Evolutionary conservation across 2,329 filamentous ascomycete species (phyloP), one percentile per base, ranked within the genome.

Genomic region (Verticillium klebahnii): DNA sequence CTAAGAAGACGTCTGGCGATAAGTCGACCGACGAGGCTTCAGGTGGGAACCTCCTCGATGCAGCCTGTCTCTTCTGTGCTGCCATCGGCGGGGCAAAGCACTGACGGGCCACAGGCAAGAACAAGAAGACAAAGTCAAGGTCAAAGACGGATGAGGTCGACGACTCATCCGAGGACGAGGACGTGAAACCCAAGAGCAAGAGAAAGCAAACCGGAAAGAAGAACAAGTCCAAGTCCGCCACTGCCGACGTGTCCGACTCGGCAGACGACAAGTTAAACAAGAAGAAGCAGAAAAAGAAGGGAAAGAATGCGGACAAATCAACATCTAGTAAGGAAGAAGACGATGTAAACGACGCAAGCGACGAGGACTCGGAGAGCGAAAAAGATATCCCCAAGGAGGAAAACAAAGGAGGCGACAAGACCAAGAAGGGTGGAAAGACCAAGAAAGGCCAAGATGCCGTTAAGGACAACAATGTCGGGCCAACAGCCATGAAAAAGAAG

Each of bases 81-180:
- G n/a, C 19, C 19, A 23, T 11, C 23, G 3, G 8, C 2, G 19
- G 19, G 23, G 19, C n/a, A 4, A 25, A 11, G 19, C 12, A 25
- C 45, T 52, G 19, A 52, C 19, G 23, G 9, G 3, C 23, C 5
- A 19, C 19, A 52, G 45, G 9, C 45, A 52, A 23, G 45, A 52
- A 23, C 7, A 55, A 67, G 62, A 61, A 69, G 65, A 56, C 63
- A 70, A 68, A 72, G 62, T 66, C 71, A 60, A 62, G 40, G 6
- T 15, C 57, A 23, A 60, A 62, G 19, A 61, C 60, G 19, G 63
- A 60, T 15, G 63, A 61, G 19, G 59, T 56, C 1, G 60, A 62
- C 15, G 55, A 50, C 15, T 58, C 57, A 2, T 58, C 39, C 25
- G 37, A n/a, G 9, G 25, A 29, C 23, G 50, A 56, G 54, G 56